A percentile compares a stretch with the other conserved stretches of the same genome.
Conservation (phyloP, 2,329 filamentous ascomycete species). For the Cladosporium sphaerospermum region DNA sequence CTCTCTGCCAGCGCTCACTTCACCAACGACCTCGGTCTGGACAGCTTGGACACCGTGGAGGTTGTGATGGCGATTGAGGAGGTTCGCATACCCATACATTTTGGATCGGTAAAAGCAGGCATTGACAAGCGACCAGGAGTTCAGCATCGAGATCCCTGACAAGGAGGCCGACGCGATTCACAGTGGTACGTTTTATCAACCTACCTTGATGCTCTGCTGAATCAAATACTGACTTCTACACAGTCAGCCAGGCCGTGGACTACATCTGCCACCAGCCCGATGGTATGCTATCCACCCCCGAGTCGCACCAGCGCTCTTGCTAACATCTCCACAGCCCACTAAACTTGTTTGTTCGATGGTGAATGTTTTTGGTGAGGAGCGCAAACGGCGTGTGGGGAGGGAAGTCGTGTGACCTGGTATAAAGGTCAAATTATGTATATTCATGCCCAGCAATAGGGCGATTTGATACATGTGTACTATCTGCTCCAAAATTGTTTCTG, state of each 20-base stretch:
- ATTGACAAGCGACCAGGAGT: slow-evolving; percentile 49
- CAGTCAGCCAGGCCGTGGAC: slow-evolving; percentile 89
- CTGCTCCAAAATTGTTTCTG: slow-evolving; percentile 6
- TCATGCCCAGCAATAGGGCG: slow-evolving; percentile 19
- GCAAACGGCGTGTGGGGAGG: slow-evolving; percentile 12
- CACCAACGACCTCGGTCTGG: slow-evolving; percentile 91
- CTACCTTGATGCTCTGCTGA: background rate
- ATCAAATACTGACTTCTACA: slow-evolving; percentile 5
- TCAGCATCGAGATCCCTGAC: slow-evolving; percentile 95
- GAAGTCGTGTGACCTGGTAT: slow-evolving; percentile 14
- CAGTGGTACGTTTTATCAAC: slow-evolving; percentile 60
- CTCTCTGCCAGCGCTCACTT: slow-evolving; percentile 83
- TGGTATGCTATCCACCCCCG: slow-evolving; percentile 52
- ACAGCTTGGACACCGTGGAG: slow-evolving; percentile 97
- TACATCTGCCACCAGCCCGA: slow-evolving; percentile 93
- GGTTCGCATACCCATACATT: slow-evolving; percentile 41
- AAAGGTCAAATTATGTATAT: slow-evolving; percentile 24
- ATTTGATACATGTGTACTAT: slow-evolving; percentile 27
- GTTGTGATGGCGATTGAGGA: slow-evolving; percentile 99
- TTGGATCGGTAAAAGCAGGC: slow-evolving; percentile 43
- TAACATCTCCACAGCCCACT: slow-evolving; percentile 27
- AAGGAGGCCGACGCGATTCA: slow-evolving; percentile 93
- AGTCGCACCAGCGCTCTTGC: background rate
- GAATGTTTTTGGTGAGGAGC: slow-evolving; percentile 8
- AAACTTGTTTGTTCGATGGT: slow-evolving; percentile 2